These are phyloP conservation scores for Hippophae rhamnoides DNA, from an alignment of 306 rosid species.

Conservation along the genomic window DNA sequence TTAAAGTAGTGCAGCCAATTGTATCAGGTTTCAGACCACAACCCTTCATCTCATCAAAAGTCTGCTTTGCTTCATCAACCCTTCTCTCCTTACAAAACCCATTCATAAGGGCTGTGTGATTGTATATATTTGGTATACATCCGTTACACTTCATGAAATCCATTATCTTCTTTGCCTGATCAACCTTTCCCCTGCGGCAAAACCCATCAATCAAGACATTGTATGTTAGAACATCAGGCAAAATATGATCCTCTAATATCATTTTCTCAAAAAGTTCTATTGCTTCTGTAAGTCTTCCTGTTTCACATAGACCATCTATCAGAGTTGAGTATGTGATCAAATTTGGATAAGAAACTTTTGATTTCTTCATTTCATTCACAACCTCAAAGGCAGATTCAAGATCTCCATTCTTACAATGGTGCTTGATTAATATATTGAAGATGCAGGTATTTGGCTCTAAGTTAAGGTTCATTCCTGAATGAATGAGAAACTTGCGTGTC, in stretches of 20 bases:
- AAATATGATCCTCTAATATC: slow-evolving; percentile 48
- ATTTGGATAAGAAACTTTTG: slow-evolving; percentile 53
- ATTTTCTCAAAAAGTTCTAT: slow-evolving; percentile 73
- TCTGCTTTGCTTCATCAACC: slow-evolving; percentile 44
- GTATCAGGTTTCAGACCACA: slow-evolving; percentile 57
- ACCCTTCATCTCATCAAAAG: slow-evolving; percentile 50
- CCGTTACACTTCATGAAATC: slow-evolving; percentile 75
- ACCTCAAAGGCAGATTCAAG: slow-evolving; percentile 70
- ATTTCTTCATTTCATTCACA: slow-evolving; percentile 57
- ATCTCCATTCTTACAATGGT: slow-evolving; percentile 72
- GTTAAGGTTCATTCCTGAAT: not conserved
- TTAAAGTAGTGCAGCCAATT: slow-evolving; percentile 55
- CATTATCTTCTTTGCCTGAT: slow-evolving; percentile 53
- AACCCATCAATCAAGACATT: slow-evolving; percentile 68
- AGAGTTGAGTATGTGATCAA: slow-evolving; percentile 74
- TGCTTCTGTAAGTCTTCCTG: slow-evolving; percentile 67
- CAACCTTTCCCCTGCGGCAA: slow-evolving; percentile 49
- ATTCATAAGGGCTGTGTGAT: slow-evolving; percentile 60
- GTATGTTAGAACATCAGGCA: slow-evolving; percentile 71
- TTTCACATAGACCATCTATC: slow-evolving; percentile 62
- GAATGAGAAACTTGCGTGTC: slow-evolving; percentile 51
- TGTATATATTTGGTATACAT: slow-evolving; percentile 57
- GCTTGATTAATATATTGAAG: slow-evolving; percentile 72
- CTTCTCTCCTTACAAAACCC: slow-evolving; percentile 54
- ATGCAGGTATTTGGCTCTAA: too few species aligned